Base-by-base conservation (phyloP, 805 yeast species). In the Jamesozyma jinghongensis region DNA sequence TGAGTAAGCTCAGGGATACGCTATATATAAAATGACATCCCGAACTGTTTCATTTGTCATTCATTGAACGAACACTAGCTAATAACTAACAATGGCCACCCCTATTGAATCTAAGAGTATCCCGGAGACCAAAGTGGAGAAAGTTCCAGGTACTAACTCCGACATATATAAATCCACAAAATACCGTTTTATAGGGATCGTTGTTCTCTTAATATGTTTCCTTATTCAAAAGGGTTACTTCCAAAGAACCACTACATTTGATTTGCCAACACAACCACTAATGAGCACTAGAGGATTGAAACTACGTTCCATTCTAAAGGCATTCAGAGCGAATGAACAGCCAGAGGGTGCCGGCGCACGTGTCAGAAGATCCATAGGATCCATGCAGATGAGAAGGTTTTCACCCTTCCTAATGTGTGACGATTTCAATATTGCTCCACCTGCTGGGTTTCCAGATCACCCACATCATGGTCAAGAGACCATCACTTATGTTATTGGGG, bases 301-400 rank as follows among this genome's bases (percentile, higher is more conserved):
- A 7, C 5, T 38, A 14, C 70, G 85, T 63, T 60, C 74, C 1
- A 68, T 78, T 34, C 57, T 70, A n/a, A 75, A 74, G 52, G 60
- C 67, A 20, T 66, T 77, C 49, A 53, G 68, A 32, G 87, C 90
- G 20, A 54, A 71, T 31, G 85, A 84, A 52, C 86, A 80, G 53
- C 69, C 79, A 14, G 95, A 85, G 63, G 95, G 95, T 48, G 87
- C 71, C 20, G 95, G 95, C n/a, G 94, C 94, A 22, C 63, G 71
- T 22, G 95, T 85, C 17, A 73, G 94, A 57, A 70, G 95, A 53
- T 77, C 92, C 4, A 77, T 85, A 43, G 95, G 95, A 33, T 71
- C 78, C 5, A 65, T 67, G 61, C 65, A 69, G 19, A 71, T 78
- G 70, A 70, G 88, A 52, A 80, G 80, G 58, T 85, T 85, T 61